Base-by-base conservation (phyloP, 495 filamentous ascomycete genomes). In the Aspergillus biplanus region DNA sequence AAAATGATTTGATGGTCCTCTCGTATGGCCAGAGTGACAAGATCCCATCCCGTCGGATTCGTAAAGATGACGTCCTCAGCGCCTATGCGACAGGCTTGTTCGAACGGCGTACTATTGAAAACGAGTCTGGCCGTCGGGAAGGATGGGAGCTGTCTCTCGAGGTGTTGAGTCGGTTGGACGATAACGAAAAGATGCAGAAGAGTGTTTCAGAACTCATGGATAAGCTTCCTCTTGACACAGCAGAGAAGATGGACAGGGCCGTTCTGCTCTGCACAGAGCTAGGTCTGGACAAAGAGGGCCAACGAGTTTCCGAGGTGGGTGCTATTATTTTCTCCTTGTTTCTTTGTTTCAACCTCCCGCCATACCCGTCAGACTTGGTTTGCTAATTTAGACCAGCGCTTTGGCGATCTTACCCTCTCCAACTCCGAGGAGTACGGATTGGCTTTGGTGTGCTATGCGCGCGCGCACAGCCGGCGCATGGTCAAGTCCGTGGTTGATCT, bases 101-200 rank as follows among this genome's bases (percentile, higher is more conserved):
- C 61, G 69, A 73, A 6, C 82, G 82, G 55, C 77, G 82, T 6
- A 68, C 65, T 6, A 67, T 82, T 44, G 67, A 77, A 52, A 70
- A 75, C 57, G 68, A 74, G 57, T 74, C 77, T 56, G 70, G 75
- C 9, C 58, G 67, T 48, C 77, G 84, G 13, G 87, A 91, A 58
- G 93, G 93, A 11, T 97, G 93, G 93, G 90, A 97, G 73, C 74
- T 97, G 61, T 88, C 91, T 0, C 83, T 97, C 58, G 85, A 91
- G 49, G 82, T 95, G 13, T 76, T 96, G 34, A 87, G 86, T 42
- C 84, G 93, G 33, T 75, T 97, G 62, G 86, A 92, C 54, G 87
- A 93, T 60, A 71, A 76, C 2, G 71, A 82, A 50, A 75, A 82
- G 59, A 89, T 87, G 35, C 86, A 89, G 67, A 85, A 88, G 63